Conservation (phyloP, 2,329 filamentous ascomycete species). For the Elsinoe necatrix region DNA sequence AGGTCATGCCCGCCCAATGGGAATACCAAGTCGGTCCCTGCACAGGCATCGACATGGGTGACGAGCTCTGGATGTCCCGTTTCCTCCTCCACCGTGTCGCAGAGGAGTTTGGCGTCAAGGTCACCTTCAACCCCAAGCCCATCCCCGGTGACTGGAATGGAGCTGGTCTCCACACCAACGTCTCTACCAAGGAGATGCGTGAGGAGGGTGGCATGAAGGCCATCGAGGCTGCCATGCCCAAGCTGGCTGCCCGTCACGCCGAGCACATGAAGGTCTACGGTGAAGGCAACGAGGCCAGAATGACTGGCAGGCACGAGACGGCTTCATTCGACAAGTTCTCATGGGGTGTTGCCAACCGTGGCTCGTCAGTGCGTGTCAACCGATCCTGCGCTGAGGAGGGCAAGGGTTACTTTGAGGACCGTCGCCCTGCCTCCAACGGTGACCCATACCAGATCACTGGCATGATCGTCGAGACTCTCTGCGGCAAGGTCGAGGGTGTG, state of each 20-base stretch:
- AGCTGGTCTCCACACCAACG: slow-evolving; percentile 87
- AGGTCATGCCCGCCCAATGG: slow-evolving; percentile 98
- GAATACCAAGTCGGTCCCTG: slow-evolving; percentile 96
- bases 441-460: slow-evolving; percentile 79
- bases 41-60: slow-evolving; percentile 80
- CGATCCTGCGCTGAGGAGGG: slow-evolving; percentile 76
- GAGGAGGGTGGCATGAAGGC: slow-evolving; percentile 87
- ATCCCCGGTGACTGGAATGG: slow-evolving; percentile 97
- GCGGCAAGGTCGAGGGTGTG: slow-evolving; percentile 42
- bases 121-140: slow-evolving; percentile 92
- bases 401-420: slow-evolving; percentile 84
- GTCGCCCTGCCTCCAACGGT: slow-evolving; percentile 65
- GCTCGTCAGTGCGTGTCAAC: slow-evolving; percentile 86
- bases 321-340: slow-evolving; percentile 87
- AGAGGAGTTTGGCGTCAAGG: slow-evolving; percentile 93
- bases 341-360: slow-evolving; percentile 93
- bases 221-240: slow-evolving; percentile 69
- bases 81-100: slow-evolving; percentile 85
- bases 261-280: slow-evolving; percentile 79
- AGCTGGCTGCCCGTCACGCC: slow-evolving; percentile 41
- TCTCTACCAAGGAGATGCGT: slow-evolving; percentile 83
- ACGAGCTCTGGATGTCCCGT: slow-evolving; percentile 90
- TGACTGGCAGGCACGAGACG: slow-evolving; percentile 92
- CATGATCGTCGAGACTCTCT: slow-evolving; percentile 66
- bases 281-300: slow-evolving; percentile 88